A percentile compares a stretch with the other conserved stretches of the same genome.
Evolutionary conservation across 2,329 filamentous ascomycete species (phyloP).

Genomic region (Ophiostoma ips): DNA sequence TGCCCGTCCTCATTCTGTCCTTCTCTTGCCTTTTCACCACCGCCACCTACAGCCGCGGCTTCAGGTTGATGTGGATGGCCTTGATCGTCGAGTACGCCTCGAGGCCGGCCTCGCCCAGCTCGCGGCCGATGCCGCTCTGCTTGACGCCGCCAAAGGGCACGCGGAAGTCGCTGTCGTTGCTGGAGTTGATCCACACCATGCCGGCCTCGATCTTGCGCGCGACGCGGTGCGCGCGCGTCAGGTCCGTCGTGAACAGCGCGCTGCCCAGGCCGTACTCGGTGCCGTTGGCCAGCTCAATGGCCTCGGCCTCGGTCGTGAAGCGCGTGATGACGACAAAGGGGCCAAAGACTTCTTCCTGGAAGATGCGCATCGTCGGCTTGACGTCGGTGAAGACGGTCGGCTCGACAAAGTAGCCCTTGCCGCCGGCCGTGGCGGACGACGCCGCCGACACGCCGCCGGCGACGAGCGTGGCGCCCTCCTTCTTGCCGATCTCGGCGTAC

Average conservation of each 20-base stretch:
- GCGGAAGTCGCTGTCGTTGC: slow-evolving; percentile 34
- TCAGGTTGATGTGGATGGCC: slow-evolving; percentile 24
- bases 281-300: slow-evolving; percentile 34
- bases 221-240: slow-evolving; percentile 26
- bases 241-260: slow-evolving; percentile 41
- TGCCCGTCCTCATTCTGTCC: too few relatives aligned
- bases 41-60: slow-evolving; percentile 7
- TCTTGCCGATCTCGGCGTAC: slow-evolving; percentile 43
- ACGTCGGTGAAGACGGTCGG: slow-evolving; percentile 14
- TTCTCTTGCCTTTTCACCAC: not conserved
- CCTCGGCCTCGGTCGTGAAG: slow-evolving; percentile 38
- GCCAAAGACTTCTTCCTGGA: slow-evolving; percentile 43
- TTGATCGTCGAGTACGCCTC: slow-evolving; percentile 24
- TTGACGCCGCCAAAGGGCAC: slow-evolving; percentile 32
- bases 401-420: slow-evolving; percentile 13
- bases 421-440: not conserved
- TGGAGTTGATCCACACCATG: slow-evolving; percentile 34
- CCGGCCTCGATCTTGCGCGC: slow-evolving; percentile 35
- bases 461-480: slow-evolving; percentile 42
- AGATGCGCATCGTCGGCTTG: slow-evolving; percentile 18
- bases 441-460: slow-evolving; percentile 30
- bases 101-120: slow-evolving; percentile 24
- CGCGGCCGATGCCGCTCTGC: slow-evolving; percentile 25
- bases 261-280: slow-evolving; percentile 41
- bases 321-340: slow-evolving; percentile 40